These are phyloP conservation scores for Cercospora sesami DNA, from an alignment of 2,329 filamentous ascomycete species.

Conservation along the genomic window DNA sequence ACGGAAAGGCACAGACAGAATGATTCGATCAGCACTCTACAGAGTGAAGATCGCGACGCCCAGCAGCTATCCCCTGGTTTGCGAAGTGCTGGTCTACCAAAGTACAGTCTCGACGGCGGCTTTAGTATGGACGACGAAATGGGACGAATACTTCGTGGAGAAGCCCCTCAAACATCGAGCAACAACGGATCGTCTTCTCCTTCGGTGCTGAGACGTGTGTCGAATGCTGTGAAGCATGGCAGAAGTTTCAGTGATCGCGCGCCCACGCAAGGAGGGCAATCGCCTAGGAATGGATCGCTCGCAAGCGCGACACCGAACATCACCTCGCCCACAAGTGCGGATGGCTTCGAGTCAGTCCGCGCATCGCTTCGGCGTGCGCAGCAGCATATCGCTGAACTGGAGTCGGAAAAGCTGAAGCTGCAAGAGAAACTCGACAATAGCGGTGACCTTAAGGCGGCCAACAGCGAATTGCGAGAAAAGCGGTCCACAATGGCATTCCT, in stretches of 20 bases:
- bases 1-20: conserved; percentile 41
- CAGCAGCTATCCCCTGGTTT: conserved; percentile 34
- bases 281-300: conserved; percentile 45
- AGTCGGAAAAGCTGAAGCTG: conserved; percentile 67
- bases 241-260: conserved; percentile 74
- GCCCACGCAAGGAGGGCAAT: conserved; percentile 28
- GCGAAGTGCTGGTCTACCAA: conserved; percentile 42
- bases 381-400: conserved; percentile 71
- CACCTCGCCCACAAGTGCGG: conserved; percentile 26
- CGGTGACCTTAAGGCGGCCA: conserved; percentile 69
- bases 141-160: conserved; percentile 78
- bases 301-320: conserved; percentile 28
- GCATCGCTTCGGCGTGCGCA: conserved; percentile 28
- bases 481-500: conserved; percentile 92
- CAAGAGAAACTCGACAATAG: conserved; percentile 58
- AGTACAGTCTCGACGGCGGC: conserved; percentile 72
- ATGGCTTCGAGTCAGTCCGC: conserved; percentile 27
- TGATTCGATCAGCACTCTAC: conserved; percentile 49
- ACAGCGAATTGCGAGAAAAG: conserved; percentile 87
- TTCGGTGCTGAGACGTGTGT: conserved; percentile 82
- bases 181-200: conserved; percentile 42
- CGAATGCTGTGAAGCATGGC: conserved; percentile 90
- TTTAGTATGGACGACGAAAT: conserved; percentile 96
- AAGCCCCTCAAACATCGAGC: conserved; percentile 49
- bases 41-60: conserved; percentile 39